Conservation (phyloP, 306 rosid genomes). For the Dryas octopetala region DNA sequence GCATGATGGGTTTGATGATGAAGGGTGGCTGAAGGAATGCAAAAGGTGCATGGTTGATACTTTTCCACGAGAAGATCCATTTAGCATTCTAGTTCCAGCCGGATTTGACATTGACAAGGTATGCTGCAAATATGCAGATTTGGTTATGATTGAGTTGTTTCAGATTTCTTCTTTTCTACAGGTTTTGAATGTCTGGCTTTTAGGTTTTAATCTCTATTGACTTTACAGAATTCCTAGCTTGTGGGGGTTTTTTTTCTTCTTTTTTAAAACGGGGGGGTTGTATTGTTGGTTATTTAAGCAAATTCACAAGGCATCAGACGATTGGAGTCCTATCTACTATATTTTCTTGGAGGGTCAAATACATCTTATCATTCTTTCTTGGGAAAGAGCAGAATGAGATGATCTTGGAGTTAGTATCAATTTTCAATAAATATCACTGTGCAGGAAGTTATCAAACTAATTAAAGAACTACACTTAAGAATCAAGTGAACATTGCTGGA, state of each 20-base stretch:
- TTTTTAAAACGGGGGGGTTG: not conserved
- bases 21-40: conserved; percentile 80
- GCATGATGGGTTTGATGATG: conserved; percentile 71
- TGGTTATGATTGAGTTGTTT: not conserved
- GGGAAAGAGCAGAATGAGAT: not conserved
- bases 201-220: not conserved
- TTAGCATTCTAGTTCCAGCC: conserved; percentile 81
- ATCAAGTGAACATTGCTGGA: not conserved
- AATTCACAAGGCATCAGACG: not conserved
- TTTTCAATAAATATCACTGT: not conserved
- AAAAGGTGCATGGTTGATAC: conserved; percentile 62
- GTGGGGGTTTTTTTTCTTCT: not conserved
- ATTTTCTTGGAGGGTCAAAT: too few species aligned
- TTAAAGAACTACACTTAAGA: not conserved
- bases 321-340: not conserved
- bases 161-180: not conserved
- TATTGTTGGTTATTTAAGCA: not conserved
- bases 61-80: conserved; percentile 93
- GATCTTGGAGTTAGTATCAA: not conserved
- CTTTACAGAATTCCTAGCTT: not conserved
- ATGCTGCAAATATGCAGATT: conserved; percentile 13
- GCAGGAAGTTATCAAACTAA: not conserved
- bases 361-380: not conserved
- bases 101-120: conserved; percentile 92
- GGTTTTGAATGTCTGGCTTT: not conserved